These are phyloP conservation scores for Clitopilus passeckerianus DNA, from an alignment of 768 basidiomycete genomes.

Conservation along the genomic window DNA sequence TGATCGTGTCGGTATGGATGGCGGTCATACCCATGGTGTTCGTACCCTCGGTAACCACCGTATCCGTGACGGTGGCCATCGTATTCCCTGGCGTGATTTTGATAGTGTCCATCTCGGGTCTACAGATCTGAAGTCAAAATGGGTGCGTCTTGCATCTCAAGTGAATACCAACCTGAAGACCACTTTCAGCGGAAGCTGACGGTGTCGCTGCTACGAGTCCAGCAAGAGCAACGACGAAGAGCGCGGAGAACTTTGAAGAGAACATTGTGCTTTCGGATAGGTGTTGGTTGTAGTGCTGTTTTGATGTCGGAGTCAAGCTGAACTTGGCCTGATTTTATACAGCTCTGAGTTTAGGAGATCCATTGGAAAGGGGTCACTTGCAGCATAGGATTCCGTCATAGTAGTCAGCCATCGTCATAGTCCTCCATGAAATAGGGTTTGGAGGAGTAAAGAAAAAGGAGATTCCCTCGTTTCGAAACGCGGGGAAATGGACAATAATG, in stretches of 20 bases:
- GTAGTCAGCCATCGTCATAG: neutral
- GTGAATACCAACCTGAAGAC: neutral
- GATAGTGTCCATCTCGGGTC: neutral
- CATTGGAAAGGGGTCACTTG: neutral
- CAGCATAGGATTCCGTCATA: neutral
- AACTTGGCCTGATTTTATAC: neutral
- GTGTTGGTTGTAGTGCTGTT: slow-evolving; percentile 4
- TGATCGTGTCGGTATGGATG: neutral
- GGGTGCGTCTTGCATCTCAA: neutral
- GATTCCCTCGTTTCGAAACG: slow-evolving; percentile 17
- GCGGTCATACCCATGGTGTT: neutral
- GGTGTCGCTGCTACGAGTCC: neutral
- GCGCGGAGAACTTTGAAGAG: neutral
- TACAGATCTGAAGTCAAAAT: neutral
- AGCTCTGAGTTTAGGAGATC: neutral
- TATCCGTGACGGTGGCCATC: neutral
- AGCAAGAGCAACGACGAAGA: neutral
- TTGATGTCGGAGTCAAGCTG: neutral
- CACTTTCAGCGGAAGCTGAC: neutral
- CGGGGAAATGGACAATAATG: slow-evolving; percentile 16
- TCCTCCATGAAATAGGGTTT: neutral
- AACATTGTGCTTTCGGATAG: neutral
- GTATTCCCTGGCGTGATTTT: neutral
- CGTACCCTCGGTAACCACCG: neutral
- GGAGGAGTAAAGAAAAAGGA: slow-evolving; percentile 10